phyloP scores from a whole-genome alignment of 2,329 filamentous ascomycete genomes.

The Fusarium tanahbumbuense region DNA sequence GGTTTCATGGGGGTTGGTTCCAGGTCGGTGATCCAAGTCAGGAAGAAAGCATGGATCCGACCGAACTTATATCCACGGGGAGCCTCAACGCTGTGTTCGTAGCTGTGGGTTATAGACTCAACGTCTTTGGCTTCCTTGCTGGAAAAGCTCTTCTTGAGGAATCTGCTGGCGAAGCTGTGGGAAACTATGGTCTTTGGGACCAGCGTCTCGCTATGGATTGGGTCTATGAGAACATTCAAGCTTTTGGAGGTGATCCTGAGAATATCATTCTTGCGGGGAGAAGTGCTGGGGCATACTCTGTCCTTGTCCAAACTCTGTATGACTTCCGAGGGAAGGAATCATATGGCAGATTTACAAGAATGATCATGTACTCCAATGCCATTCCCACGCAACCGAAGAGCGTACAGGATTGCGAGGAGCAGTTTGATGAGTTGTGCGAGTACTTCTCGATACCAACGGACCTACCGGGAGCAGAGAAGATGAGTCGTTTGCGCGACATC shows the following conservation, averaged over 20 bases:
- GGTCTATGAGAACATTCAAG: constrained; percentile 1
- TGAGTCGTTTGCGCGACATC: background rate
- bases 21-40: constrained; percentile 59
- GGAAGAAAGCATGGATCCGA: constrained; percentile 56
- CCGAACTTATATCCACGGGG: constrained; percentile 53
- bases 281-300: constrained; percentile 11
- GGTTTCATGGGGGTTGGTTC: constrained; percentile 60
- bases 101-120: constrained; percentile 8
- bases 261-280: constrained; percentile 2
- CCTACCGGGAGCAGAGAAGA: background rate
- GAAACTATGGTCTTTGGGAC: constrained; percentile 19
- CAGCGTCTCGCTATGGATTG: constrained; percentile 22
- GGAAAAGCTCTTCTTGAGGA: background rate
- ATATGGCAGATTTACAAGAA: background rate
- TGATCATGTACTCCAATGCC: constrained; percentile 26
- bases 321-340: constrained; percentile 1
- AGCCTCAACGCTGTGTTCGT: constrained; percentile 4
- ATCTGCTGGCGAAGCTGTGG: background rate
- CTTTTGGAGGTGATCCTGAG: background rate
- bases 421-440: constrained; percentile 15
- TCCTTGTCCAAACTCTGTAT: background rate
- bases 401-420: constrained; percentile 6
- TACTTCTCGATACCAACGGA: background rate
- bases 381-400: constrained; percentile 15
- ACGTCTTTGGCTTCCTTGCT: constrained; percentile 20